A percentile compares a stretch with the other conserved stretches of the same genome.
Evolutionary conservation across 768 basidiomycete species (phyloP).

Genomic region (Pleurotus ostreatus): DNA sequence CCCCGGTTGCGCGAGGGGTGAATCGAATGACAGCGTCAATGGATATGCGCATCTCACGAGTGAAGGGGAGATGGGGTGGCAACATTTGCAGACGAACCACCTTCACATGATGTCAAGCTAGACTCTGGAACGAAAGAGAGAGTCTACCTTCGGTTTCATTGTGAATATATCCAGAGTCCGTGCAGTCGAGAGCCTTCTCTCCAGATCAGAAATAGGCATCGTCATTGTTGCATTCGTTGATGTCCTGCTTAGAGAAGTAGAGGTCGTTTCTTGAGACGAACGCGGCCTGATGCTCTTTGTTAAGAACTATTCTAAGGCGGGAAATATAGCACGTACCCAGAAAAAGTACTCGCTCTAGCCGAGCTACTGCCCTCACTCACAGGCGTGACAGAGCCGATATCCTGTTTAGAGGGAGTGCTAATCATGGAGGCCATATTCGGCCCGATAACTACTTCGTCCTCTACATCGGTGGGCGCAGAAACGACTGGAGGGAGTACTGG

Average conservation of each 20-base stretch:
- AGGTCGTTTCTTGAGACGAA: conserved; percentile 55
- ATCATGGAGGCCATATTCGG: conserved; percentile 28
- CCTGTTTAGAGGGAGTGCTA: not conserved
- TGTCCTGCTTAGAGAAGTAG: conserved; percentile 47
- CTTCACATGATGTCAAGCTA: conserved; percentile 34
- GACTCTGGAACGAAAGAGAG: conserved; percentile 2
- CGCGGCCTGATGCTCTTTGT: conserved; percentile 40
- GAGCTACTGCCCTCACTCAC: conserved; percentile 37
- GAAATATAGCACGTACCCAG: conserved; percentile 42
- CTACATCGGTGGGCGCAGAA: conserved; percentile 27
- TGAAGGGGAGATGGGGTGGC: conserved; percentile 74
- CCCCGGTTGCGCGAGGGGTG: conserved; percentile 68
- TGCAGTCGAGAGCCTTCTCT: conserved; percentile 71
- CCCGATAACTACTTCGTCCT: conserved; percentile 59
- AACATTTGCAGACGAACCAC: conserved; percentile 87
- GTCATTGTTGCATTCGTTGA: conserved; percentile 44
- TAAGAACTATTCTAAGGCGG: not conserved
- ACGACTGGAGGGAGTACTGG: conserved; percentile 14
- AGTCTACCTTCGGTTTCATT: conserved; percentile 81
- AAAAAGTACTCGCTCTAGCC: conserved; percentile 45
- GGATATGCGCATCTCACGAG: conserved; percentile 71
- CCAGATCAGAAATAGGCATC: conserved; percentile 72
- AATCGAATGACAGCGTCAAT: conserved; percentile 72
- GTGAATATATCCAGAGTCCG: conserved; percentile 91
- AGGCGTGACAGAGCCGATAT: not conserved